Evolutionary conservation across 2,329 filamentous ascomycete species (phyloP).

Genomic region (Colletotrichum sublineola): DNA sequence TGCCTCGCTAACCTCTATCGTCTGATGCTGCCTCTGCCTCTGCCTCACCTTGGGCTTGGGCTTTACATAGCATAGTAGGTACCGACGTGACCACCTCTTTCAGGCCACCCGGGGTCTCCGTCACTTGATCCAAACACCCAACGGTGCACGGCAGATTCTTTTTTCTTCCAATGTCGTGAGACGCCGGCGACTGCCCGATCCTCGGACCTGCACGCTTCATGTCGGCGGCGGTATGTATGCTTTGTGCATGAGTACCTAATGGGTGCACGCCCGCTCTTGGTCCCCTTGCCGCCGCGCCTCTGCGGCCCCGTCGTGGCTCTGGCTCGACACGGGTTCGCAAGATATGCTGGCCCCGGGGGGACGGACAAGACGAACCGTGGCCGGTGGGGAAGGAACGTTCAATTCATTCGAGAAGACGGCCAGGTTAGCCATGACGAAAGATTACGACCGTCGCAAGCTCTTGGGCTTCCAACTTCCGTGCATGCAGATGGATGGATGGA

Average conservation of each 20-base stretch:
- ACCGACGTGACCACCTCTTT: slow-evolving; percentile 17
- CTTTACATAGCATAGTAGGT: not conserved
- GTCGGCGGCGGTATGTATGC: slow-evolving; percentile 14
- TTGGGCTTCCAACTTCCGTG: slow-evolving; percentile 15
- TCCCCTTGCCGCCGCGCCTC: slow-evolving; percentile 1
- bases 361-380: slow-evolving; percentile 24
- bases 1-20: slow-evolving; percentile 23
- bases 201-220: slow-evolving; percentile 38
- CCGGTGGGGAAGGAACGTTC: not conserved
- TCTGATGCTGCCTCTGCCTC: slow-evolving; percentile 21
- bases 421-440: slow-evolving; percentile 20
- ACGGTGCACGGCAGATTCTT: slow-evolving; percentile 36
- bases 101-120: slow-evolving; percentile 18
- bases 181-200: slow-evolving; percentile 35
- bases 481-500: slow-evolving; percentile 23
- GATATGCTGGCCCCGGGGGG: not conserved
- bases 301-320: slow-evolving; percentile 9
- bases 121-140: slow-evolving; percentile 37
- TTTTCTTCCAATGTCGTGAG: slow-evolving; percentile 26
- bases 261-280: slow-evolving; percentile 15
- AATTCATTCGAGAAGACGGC: not conserved
- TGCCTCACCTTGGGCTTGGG: slow-evolving; percentile 10
- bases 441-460: not conserved
- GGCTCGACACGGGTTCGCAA: slow-evolving; percentile 20
- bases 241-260: slow-evolving; percentile 37